Evolutionary conservation across 208 protist species (phyloP).

Genomic region (Porcisia deanei): DNA sequence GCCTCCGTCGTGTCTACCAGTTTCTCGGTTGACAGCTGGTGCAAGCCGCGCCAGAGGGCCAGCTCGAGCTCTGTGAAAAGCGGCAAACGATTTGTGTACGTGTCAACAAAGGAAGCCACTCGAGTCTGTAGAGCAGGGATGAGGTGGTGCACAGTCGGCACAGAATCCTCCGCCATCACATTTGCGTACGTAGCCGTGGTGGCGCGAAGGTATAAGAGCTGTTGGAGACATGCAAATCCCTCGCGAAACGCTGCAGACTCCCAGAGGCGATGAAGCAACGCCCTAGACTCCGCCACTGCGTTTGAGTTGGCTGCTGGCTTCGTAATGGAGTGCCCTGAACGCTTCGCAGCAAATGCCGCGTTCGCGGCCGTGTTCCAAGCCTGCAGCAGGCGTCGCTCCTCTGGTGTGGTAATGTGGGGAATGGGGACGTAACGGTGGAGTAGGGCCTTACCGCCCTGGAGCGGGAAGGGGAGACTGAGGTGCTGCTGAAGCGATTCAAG

Average conservation of each 20-base stretch:
- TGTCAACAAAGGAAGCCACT: constrained; percentile 51
- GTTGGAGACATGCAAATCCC: constrained; percentile 69
- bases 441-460: constrained; percentile 41
- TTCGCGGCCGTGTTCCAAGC: constrained; percentile 29
- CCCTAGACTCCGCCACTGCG: neutral
- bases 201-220: constrained; percentile 39
- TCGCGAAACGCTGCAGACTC: constrained; percentile 65
- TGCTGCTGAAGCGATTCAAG: constrained; percentile 61
- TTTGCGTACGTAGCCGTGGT: constrained; percentile 11
- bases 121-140: constrained; percentile 35
- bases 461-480: constrained; percentile 72
- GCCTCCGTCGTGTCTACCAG: constrained; percentile 13
- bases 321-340: neutral
- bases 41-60: constrained; percentile 60
- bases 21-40: constrained; percentile 23
- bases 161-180: neutral
- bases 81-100: constrained; percentile 52
- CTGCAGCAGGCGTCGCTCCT: constrained; percentile 63
- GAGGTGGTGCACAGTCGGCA: constrained; percentile 12
- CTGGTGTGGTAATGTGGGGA: constrained; percentile 72
- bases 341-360: neutral
- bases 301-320: neutral
- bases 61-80: constrained; percentile 63
- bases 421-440: constrained; percentile 47
- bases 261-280: constrained; percentile 60